These are phyloP conservation scores for Polyplosphaeria fusca DNA, from an alignment of 495 filamentous ascomycete species.

Conservation along the genomic window DNA sequence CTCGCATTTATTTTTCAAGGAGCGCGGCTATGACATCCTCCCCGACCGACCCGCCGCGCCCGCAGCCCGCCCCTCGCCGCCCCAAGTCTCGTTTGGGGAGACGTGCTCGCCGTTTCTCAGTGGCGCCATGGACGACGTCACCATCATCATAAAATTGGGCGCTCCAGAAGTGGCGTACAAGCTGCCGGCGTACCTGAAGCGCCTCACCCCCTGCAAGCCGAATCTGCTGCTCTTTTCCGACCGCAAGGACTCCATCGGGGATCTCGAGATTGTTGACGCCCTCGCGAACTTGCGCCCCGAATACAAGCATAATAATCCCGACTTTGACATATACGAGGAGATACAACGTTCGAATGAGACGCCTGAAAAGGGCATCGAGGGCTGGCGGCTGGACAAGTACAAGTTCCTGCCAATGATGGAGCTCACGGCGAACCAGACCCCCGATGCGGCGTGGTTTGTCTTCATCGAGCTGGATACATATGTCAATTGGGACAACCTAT, in stretches of 20 bases:
- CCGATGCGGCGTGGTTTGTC: conserved; percentile 61
- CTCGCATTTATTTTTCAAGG: conserved; percentile 8
- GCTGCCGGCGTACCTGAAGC: conserved; percentile 55
- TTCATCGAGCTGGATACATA: conserved; percentile 70
- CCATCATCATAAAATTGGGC: conserved; percentile 56
- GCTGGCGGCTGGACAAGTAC: conserved; percentile 68
- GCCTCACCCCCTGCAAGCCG: conserved; percentile 48
- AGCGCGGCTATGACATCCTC: conserved; percentile 16
- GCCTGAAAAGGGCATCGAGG: conserved; percentile 34
- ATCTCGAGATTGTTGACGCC: conserved; percentile 51
- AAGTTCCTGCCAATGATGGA: conserved; percentile 68
- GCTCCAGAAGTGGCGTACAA: conserved; percentile 52
- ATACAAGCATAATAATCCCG: conserved; percentile 33
- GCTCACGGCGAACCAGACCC: conserved; percentile 50
- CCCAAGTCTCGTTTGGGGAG: conserved; percentile 12
- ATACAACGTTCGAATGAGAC: conserved; percentile 46
- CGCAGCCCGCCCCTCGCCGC: conserved; percentile 2
- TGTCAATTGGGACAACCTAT: conserved; percentile 59
- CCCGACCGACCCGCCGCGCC: conserved; percentile 9
- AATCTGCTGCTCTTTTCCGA: conserved; percentile 61
- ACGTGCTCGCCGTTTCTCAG: conserved; percentile 21
- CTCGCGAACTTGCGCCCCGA: conserved; percentile 45
- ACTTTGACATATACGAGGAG: conserved; percentile 56
- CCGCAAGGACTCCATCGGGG: conserved; percentile 50
- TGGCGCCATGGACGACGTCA: conserved; percentile 19